Percentiles rank a stretch among this genome's conserved stretches.
Conservation (phyloP, 495 filamentous ascomycete genomes). For the Neurospora hispaniola region DNA sequence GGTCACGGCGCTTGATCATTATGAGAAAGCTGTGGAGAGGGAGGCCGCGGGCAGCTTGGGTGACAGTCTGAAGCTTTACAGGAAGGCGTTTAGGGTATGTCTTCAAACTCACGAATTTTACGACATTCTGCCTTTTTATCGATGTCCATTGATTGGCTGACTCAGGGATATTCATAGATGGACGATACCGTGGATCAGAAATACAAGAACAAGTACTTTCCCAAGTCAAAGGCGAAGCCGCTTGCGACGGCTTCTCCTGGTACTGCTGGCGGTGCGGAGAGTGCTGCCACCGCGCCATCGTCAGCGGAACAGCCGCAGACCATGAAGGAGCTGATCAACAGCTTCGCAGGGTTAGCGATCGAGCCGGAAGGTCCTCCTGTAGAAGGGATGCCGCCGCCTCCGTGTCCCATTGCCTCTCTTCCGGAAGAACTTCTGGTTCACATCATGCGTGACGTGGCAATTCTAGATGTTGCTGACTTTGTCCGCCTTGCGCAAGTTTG, state of each 20-base stretch:
- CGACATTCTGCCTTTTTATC: background rate
- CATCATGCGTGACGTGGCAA: slow-evolving; percentile 49
- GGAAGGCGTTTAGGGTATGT: slow-evolving; percentile 74
- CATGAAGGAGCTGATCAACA: slow-evolving; percentile 58
- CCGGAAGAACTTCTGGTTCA: slow-evolving; percentile 73
- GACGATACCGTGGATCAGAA: slow-evolving; percentile 73
- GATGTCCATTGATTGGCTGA: slow-evolving; percentile 12
- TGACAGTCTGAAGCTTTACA: slow-evolving; percentile 80
- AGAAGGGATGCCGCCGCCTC: slow-evolving; percentile 55
- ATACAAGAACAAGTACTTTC: slow-evolving; percentile 88
- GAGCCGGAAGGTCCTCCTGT: slow-evolving; percentile 39
- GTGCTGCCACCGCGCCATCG: background rate
- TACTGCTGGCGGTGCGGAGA: background rate
- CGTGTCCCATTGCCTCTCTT: slow-evolving; percentile 66
- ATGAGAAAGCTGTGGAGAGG: slow-evolving; percentile 82
- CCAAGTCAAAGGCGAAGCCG: slow-evolving; percentile 35
- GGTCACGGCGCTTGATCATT: slow-evolving; percentile 78
- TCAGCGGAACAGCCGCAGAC: slow-evolving; percentile 24
- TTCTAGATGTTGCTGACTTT: slow-evolving; percentile 70
- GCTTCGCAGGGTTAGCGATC: slow-evolving; percentile 60
- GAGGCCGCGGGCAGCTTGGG: slow-evolving; percentile 77
- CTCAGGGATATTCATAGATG: slow-evolving; percentile 39
- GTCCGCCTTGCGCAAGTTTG: slow-evolving; percentile 73
- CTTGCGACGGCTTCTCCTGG: slow-evolving; percentile 17
- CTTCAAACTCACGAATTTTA: background rate